phyloP scores from a whole-genome alignment of 2,329 filamentous ascomycete species.

The Cladosporium cucumerinum region DNA sequence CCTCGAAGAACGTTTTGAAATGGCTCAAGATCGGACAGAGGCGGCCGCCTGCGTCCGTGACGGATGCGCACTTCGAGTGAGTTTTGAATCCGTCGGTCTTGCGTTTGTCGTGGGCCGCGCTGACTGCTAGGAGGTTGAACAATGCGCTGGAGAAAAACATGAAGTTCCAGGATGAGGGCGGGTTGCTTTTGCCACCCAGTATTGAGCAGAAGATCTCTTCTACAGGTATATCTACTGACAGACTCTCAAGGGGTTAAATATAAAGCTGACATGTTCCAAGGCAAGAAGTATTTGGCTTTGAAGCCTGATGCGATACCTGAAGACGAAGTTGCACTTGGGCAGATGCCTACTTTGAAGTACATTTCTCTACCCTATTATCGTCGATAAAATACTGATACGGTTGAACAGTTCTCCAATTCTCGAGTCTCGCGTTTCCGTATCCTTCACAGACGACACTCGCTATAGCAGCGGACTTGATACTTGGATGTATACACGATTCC shows the following conservation, averaged over 20 bases:
- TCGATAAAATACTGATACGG: not conserved
- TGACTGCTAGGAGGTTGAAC: constrained; percentile 6
- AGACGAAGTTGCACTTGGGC: not conserved
- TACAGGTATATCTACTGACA: constrained; percentile 26
- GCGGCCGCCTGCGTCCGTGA: constrained; percentile 12
- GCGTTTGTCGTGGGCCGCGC: not conserved
- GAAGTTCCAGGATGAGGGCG: constrained; percentile 28
- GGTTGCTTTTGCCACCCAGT: constrained; percentile 27
- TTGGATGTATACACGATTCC: constrained; percentile 27
- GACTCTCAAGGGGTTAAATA: not conserved
- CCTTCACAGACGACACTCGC: constrained; percentile 31
- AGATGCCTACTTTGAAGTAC: not conserved
- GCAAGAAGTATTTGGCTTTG: constrained; percentile 29
- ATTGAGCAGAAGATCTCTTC: constrained; percentile 36
- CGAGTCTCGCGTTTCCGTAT: constrained; percentile 34
- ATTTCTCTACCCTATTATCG: too few species aligned
- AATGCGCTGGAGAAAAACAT: constrained; percentile 1
- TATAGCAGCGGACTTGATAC: constrained; percentile 25
- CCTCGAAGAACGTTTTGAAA: constrained; percentile 32
- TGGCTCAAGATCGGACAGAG: constrained; percentile 28
- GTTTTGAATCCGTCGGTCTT: not conserved
- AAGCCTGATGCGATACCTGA: constrained; percentile 18
- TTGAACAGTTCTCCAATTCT: constrained; percentile 23
- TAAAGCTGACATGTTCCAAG: constrained; percentile 20
- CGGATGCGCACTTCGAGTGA: constrained; percentile 10